phyloP scores from a whole-genome alignment of 2,329 filamentous ascomycete genomes.

The Colletotrichum acutatum region DNA sequence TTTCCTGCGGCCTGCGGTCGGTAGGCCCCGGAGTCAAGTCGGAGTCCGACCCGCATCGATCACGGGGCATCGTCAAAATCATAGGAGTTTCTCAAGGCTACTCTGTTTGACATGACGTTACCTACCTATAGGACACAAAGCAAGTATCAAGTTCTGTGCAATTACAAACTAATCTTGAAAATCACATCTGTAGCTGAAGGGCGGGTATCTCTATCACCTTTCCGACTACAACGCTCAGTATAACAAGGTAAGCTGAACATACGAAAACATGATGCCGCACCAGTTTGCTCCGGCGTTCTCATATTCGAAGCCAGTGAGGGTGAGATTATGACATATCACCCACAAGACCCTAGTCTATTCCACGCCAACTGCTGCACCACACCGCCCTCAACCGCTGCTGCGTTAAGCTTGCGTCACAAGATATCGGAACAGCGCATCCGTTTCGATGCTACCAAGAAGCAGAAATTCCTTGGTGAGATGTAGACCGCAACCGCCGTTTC shows the following conservation, averaged over 20 bases:
- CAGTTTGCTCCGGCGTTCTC: neutral
- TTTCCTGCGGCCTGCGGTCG: constrained; percentile 16
- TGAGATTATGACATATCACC: neutral
- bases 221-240: no score
- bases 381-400: neutral
- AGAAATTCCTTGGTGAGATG: neutral
- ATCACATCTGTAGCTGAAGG: no score
- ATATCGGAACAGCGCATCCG: neutral
- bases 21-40: constrained; percentile 7
- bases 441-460: neutral
- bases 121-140: no score
- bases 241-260: no score
- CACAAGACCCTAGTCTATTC: neutral
- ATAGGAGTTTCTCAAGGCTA: neutral
- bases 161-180: no score
- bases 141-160: no score
- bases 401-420: neutral
- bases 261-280: neutral
- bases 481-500: neutral
- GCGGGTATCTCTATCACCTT: no score
- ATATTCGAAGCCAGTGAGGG: neutral
- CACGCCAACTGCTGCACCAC: neutral
- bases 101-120: no score
- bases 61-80: neutral
- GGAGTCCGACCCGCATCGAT: constrained; percentile 25